phyloP scores from a whole-genome alignment of 345 rosid species.

The Eucalyptus polybractea region DNA sequence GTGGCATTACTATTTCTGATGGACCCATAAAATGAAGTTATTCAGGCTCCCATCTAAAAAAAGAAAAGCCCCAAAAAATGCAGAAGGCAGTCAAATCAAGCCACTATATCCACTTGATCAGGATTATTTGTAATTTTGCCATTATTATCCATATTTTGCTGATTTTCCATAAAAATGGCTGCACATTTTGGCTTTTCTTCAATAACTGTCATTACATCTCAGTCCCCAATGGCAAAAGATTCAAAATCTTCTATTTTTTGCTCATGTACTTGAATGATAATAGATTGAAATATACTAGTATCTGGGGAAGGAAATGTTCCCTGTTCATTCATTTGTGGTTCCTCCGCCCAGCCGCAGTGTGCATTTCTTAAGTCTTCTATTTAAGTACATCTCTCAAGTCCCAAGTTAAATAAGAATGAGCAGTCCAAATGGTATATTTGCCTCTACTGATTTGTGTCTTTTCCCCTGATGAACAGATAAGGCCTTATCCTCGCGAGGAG shows the following conservation, averaged over 20 bases:
- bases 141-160: neutral
- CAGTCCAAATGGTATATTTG: neutral
- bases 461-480: conserved; percentile 35
- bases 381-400: neutral
- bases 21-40: neutral
- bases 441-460: neutral
- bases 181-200: neutral
- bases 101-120: neutral
- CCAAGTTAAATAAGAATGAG: neutral
- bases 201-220: neutral
- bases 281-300: neutral
- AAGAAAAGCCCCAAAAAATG: neutral
- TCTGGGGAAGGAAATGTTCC: neutral
- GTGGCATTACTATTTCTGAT: neutral
- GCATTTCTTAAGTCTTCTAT: neutral
- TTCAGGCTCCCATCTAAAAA: neutral
- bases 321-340: neutral
- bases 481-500: conserved; percentile 65
- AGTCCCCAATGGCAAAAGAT: neutral
- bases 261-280: neutral
- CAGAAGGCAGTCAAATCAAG: neutral
- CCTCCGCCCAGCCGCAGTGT: neutral
- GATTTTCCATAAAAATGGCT: neutral
- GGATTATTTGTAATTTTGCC: neutral
- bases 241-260: neutral